Base-by-base conservation (phyloP, 345 rosid genomes). In the Boechera divaricarpa region DNA sequence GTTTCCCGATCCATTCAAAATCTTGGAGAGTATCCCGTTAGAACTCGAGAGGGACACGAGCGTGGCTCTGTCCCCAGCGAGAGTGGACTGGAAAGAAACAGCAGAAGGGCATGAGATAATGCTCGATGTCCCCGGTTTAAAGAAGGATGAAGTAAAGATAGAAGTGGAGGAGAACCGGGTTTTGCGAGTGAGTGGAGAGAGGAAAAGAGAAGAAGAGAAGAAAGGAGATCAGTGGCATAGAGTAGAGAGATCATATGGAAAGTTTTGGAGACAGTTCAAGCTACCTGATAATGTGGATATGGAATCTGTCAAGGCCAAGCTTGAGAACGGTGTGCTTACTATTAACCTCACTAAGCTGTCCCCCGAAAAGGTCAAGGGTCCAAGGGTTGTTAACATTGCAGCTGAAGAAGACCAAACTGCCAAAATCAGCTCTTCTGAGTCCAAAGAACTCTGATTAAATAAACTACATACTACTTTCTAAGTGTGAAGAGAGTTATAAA, bases 41-140 rank as follows among this genome's bases (percentile, higher is more conserved):
- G 88, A 73, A 15, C 67, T 85, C 0, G 90, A 89, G 47, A 82
- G 83, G 57, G 97, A 84, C 26, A 86, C 83, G 9, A 74, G 69
- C 16, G 52, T 82, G 75, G 82, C 83, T 9, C 77, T 82, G 1
- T 83, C 88, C 0, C 91, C 87, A 0, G 86, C 90, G 0, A 84
- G 86, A 67, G 98, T 89, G 1, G 98, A 94, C 85, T 90, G 98
- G 98, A 91, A 91, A 69, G 98, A 94, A 74, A 94, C 96, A 2
- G 49, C 87, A 5, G 86, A 87, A 29, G 85, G 90, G n/a, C 98
- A 94, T 48, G 74, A 78, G 49, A 88, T 94, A 15, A 80, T 66
- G 86, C 74, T 94, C 4, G 97, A 94, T 41, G 85, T 94, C 0
- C 97, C 98, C 0, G 98, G 97, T 64, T 3, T 94, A 79, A 86